Percentiles rank a stretch among this genome's conserved stretches.
phyloP scores from a whole-genome alignment of 2,329 filamentous ascomycete species.

The Neonectria hederae region DNA sequence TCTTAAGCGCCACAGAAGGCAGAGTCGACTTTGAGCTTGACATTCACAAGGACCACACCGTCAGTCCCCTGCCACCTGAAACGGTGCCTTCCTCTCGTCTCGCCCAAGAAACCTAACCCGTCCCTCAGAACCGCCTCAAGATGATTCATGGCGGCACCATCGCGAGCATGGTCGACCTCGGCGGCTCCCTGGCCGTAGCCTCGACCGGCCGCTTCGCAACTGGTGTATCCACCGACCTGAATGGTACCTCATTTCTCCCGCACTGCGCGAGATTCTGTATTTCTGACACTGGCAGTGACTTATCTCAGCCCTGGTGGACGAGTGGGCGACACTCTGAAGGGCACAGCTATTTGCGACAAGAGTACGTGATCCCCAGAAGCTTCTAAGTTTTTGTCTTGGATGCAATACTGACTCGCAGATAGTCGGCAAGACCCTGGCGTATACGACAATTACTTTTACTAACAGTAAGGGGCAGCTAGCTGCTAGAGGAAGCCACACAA shows the following conservation, averaged over 20 bases:
- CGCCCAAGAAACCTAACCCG: background rate
- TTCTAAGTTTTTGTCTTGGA: background rate
- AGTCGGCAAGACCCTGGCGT: constrained; percentile 73
- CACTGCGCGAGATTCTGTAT: accelerated
- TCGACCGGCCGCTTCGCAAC: constrained; percentile 71
- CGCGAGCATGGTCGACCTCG: constrained; percentile 76
- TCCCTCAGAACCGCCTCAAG: constrained; percentile 73
- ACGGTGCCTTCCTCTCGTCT: accelerated
- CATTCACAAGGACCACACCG: constrained; percentile 79
- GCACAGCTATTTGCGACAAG: constrained; percentile 68
- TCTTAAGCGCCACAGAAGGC: constrained; percentile 71
- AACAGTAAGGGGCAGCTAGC: constrained; percentile 68
- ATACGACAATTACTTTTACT: constrained; percentile 67
- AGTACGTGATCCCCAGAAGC: constrained; percentile 52
- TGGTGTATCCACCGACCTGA: constrained; percentile 72
- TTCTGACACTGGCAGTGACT: constrained; percentile 58
- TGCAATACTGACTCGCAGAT: constrained; percentile 18
- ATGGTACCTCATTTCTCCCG: constrained; percentile 52
- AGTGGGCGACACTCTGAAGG: constrained; percentile 65
- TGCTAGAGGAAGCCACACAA: constrained; percentile 72
- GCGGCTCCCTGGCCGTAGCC: constrained; percentile 71
- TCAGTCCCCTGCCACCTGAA: constrained; percentile 49
- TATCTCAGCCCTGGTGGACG: constrained; percentile 68
- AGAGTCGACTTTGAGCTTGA: constrained; percentile 80
- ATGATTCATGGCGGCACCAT: constrained; percentile 84